Base-by-base conservation (phyloP, 2,329 filamentous ascomycete genomes). In the Ceratocystis papillata region DNA sequence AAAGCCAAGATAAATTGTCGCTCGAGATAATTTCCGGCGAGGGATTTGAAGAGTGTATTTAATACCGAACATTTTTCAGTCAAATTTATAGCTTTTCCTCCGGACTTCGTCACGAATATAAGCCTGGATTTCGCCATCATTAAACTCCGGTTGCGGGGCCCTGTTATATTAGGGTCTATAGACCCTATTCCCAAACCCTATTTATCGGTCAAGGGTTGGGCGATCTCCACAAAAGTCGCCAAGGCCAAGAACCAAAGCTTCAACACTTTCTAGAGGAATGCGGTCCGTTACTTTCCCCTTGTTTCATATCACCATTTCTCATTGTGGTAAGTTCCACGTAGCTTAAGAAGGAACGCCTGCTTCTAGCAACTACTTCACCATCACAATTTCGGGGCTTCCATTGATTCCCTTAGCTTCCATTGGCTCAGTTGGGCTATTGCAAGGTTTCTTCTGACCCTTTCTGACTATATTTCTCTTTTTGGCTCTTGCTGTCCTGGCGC, bases 241-340 rank as follows among this genome's bases (percentile, higher is more conserved):
- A 45, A 62, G 41, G 60, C 33, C 30, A 70, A 45, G 7, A 69
- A 57, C 69, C 65, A 15, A 68, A 62, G 6, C 69, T 59, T 2
- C 66, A 33, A 63, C 69, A 70, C 68, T 65, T 68, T 3, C 65
- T 62, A 12, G 71, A n/a, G 61, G 55, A 30, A 59, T 20, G 55
- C 28, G 55, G 20, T 30, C 37, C 12, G 37, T 15, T 41, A 4
- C 61, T 15, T 63, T 63, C 48, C 63, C 50, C 33, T 28, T 57
- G 63, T 64, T 64, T 64, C 63, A 64, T 37, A 46, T 33, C 30
- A 22, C 22, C 41, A 12, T 15, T 63, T 53, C 8, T 28, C 25
- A 12, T 15, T 53, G 48, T 50, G 22, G 44, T 33, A 64, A 30
- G 63, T 64, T 64, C 63, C 63, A 64, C 63, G 63, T 64, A 64